Evolutionary conservation across 2,329 filamentous ascomycete species (phyloP), one percentile per base, ranked within the genome.

Genomic region (Bimuria novae-zelandiae): DNA sequence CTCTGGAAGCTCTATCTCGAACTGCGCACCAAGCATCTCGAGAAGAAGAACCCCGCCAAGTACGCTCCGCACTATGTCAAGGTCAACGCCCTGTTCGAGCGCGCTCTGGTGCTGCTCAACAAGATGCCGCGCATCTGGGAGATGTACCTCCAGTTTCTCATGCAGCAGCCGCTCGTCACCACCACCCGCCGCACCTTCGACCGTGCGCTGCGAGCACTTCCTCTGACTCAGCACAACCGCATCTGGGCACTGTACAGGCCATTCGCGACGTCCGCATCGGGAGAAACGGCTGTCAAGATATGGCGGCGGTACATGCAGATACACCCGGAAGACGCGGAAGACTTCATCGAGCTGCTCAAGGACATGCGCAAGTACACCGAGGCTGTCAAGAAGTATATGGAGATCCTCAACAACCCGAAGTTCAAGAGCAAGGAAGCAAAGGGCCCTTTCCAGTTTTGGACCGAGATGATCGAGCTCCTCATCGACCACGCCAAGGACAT

Each of bases 41-140:
- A 85, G 56, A 89, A 87, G 69, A 85, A 93, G 63, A 97, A 96
- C 72, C 86, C 93, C 11, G 89, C 90, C 51, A 82, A 87, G 52
- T 91, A 89, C 72, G 85, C 85, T 47, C 78, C 84, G 54, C 92
- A 99, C 69, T 97, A 89, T 76, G 84, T 87, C 69, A 99, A 97
- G 76, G 92, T 97, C 72, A 99, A 99, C 73, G 83, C 90, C 49
- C 84, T 97, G 35, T 99, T 96, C 72, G 94, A 99, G 77, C 85
- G 90, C 63, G 92, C 94, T 3, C 79, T 99, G 46, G 90, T 97
- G 53, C 82, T 99, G 35, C 83, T 99, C 57, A 97, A 99, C 78
- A 99, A 99, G 78, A 99, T 99, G 94, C 94, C 95, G 21, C 85
- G 86, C 62, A 94, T 99, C 70, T 99, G 94, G 95, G 92, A 97